Conservation (phyloP, 768 basidiomycete genomes). For the Trametes elegans region DNA sequence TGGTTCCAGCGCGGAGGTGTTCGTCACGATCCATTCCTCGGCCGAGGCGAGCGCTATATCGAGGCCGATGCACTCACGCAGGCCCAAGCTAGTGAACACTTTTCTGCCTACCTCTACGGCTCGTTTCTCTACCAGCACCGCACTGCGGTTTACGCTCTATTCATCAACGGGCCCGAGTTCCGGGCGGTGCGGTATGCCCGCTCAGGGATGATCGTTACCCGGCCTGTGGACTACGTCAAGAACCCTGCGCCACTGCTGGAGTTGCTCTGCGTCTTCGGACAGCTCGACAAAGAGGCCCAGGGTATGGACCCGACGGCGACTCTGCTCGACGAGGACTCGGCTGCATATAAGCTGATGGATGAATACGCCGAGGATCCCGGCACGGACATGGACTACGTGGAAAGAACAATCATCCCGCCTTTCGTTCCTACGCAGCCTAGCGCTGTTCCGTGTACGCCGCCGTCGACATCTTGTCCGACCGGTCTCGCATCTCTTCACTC, state of each 20-base stretch:
- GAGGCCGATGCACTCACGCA: too few relatives aligned
- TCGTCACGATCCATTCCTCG: too few relatives aligned
- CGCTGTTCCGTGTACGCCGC: too few relatives aligned
- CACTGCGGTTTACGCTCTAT: not conserved
- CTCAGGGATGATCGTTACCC: not conserved
- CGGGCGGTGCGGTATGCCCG: constrained; percentile 3
- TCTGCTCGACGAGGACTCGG: not conserved
- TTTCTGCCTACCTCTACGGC: too few relatives aligned
- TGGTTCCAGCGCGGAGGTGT: too few relatives aligned
- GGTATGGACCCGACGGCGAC: not conserved
- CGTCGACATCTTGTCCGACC: too few relatives aligned
- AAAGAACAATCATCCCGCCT: too few relatives aligned
- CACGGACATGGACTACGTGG: not conserved
- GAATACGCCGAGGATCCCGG: not conserved
- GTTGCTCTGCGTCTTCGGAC: not conserved
- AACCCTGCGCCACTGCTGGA: not conserved
- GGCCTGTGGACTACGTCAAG: not conserved
- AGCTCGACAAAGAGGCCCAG: not conserved
- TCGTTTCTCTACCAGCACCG: constrained; percentile 3
- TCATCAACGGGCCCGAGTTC: not conserved
- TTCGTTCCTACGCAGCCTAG: too few relatives aligned
- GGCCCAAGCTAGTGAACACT: too few relatives aligned
- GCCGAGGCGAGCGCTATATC: too few relatives aligned
- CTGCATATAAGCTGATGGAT: not conserved
- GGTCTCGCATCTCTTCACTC: too few relatives aligned